These are phyloP conservation scores for Podaxis sp. DNA, from an alignment of 768 basidiomycete genomes.

Conservation along the genomic window DNA sequence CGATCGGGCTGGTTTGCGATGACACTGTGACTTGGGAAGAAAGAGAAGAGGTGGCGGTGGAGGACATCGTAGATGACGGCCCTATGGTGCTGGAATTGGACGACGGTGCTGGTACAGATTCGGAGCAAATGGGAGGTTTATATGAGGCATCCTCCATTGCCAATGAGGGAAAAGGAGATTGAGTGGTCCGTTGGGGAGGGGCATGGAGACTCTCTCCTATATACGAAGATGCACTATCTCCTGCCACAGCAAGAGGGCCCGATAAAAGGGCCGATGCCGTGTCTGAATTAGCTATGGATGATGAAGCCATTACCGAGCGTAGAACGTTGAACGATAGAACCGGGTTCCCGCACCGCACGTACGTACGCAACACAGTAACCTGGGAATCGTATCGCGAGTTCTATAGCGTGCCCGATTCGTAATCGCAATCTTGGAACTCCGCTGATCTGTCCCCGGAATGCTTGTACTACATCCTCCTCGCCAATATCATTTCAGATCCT, in stretches of 20 bases:
- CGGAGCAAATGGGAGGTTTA: conserved; percentile 29
- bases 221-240: conserved; percentile 21
- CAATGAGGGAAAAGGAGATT: conserved; percentile 21
- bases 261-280: conserved; percentile 22
- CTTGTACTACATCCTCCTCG: too few species aligned
- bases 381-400: too few species aligned
- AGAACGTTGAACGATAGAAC: conserved; percentile 13
- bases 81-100: conserved; percentile 53
- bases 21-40: conserved; percentile 51
- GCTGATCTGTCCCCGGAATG: too few species aligned
- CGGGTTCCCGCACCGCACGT: conserved; percentile 16
- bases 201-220: conserved; percentile 23
- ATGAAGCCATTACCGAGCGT: conserved; percentile 20
- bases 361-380: conserved; percentile 15
- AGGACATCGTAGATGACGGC: conserved; percentile 50
- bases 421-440: too few species aligned
- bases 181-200: conserved; percentile 20
- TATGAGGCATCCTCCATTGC: conserved; percentile 17
- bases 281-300: conserved; percentile 17
- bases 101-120: conserved; percentile 51
- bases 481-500: too few species aligned
- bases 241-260: conserved; percentile 23
- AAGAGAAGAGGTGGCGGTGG: conserved; percentile 29
- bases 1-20: conserved; percentile 31
- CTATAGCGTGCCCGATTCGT: too few species aligned